These are phyloP conservation scores for Perilla frutescens DNA, from an alignment of 257 asterid species.

Conservation along the genomic window DNA sequence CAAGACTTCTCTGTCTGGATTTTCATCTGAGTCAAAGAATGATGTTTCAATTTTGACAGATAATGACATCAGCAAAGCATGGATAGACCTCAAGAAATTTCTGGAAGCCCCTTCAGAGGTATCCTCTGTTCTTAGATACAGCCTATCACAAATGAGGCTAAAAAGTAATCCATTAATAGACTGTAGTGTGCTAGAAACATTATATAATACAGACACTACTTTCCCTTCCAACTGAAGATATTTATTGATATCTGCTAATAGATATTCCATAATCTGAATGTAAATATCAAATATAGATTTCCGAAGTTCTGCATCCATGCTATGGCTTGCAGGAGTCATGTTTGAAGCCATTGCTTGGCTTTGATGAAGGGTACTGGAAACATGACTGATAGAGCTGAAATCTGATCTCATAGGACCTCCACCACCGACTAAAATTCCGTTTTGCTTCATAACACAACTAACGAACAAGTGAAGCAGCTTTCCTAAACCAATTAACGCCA, in stretches of 20 bases:
- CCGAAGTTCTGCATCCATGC: constrained; percentile 62
- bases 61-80: constrained; percentile 56
- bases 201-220: constrained; percentile 39
- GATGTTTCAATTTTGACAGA: constrained; percentile 53
- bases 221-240: constrained; percentile 49
- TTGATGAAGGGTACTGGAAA: constrained; percentile 29
- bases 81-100: constrained; percentile 66
- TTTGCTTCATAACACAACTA: constrained; percentile 58
- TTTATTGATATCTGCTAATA: constrained; percentile 54
- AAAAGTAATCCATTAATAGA: constrained; percentile 69
- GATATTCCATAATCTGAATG: constrained; percentile 71
- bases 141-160: constrained; percentile 55
- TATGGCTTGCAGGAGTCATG: constrained; percentile 38
- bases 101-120: constrained; percentile 74
- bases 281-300: constrained; percentile 68
- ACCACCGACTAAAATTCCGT: constrained; percentile 47
- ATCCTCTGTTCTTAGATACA: constrained; percentile 75
- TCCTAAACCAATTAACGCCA: constrained; percentile 71
- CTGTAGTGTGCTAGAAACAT: constrained; percentile 55
- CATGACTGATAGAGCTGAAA: constrained; percentile 27
- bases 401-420: constrained; percentile 43
- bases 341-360: constrained; percentile 35
- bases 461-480: constrained; percentile 76
- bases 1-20: constrained; percentile 47
- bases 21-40: constrained; percentile 45